Evolutionary conservation across 805 yeast species (phyloP).

Genomic region (Lipomyces spencermartinsiae): DNA sequence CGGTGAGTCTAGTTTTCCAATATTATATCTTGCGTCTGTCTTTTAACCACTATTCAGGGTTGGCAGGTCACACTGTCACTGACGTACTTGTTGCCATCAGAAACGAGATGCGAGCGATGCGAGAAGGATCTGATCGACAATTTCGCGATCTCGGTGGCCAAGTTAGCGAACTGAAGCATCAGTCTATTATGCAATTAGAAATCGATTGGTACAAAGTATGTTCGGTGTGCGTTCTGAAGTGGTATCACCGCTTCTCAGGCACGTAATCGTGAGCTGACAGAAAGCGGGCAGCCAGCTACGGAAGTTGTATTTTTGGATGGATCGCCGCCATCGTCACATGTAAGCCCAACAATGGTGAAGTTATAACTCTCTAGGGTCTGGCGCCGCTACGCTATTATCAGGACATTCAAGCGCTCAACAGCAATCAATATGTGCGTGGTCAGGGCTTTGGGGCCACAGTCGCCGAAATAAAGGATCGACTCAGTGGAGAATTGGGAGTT

Average conservation of each 20-base stretch:
- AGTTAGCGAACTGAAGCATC: neutral
- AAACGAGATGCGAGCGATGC: conserved; percentile 1
- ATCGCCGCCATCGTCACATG: neutral
- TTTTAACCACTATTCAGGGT: neutral
- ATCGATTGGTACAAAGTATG: neutral
- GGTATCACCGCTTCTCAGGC: neutral
- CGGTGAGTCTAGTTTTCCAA: neutral
- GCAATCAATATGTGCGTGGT: neutral
- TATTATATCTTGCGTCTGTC: neutral
- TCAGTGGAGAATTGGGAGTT: neutral
- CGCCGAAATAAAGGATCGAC: neutral
- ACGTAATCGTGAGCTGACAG: neutral
- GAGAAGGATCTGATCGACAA: neutral
- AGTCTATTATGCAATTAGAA: neutral
- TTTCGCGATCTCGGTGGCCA: neutral
- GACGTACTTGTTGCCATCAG: neutral
- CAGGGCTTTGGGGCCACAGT: neutral
- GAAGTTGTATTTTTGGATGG: neutral
- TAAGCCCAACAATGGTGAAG: neutral
- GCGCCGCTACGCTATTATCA: neutral
- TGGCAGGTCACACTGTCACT: neutral
- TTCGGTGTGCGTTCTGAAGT: neutral
- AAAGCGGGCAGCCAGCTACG: neutral
- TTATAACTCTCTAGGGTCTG: neutral
- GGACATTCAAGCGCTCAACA: neutral